Evolutionary conservation across 192 early-diverging fungal species (phyloP).

Genomic region (Mortierella antarctica): DNA sequence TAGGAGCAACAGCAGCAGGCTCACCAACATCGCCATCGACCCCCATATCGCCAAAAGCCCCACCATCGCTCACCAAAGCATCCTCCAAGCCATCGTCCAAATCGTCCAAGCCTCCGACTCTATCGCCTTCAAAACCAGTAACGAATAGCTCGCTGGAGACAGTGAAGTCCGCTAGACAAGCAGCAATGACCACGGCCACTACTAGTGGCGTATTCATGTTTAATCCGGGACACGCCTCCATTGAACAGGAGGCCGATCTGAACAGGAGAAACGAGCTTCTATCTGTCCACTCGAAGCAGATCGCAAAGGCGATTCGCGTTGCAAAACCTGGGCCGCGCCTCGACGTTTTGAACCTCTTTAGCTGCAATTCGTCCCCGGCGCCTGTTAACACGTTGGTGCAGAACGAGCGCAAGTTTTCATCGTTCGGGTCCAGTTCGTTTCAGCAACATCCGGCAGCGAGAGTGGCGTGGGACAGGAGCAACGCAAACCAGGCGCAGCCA

Average conservation of each 20-base stretch:
- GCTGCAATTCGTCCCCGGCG: neutral
- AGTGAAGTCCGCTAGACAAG: neutral
- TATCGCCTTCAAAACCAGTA: neutral
- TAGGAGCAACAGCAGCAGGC: neutral
- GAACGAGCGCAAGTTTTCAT: too few species aligned
- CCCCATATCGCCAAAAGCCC: neutral
- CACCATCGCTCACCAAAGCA: neutral
- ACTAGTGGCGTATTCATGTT: neutral
- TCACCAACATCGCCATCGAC: neutral
- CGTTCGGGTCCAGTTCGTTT: too few species aligned
- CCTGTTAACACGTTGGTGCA: neutral
- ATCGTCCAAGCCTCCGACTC: neutral
- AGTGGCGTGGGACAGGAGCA: too few species aligned
- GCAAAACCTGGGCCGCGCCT: constrained; percentile 24
- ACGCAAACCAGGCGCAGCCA: too few species aligned
- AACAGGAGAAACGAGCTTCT: constrained; percentile 29
- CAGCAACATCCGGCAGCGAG: too few species aligned
- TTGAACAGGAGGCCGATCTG: neutral
- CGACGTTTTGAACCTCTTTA: constrained; percentile 11
- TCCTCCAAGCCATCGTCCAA: neutral
- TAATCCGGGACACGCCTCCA: constrained; percentile 27
- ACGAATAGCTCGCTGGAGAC: neutral
- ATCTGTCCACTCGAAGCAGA: constrained; percentile 26
- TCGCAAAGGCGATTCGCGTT: constrained; percentile 36
- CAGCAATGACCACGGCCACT: neutral